Evolutionary conservation across 2,329 filamentous ascomycete species (phyloP), one percentile per base, ranked within the genome.

Genomic region (Phyllachora maydis): DNA sequence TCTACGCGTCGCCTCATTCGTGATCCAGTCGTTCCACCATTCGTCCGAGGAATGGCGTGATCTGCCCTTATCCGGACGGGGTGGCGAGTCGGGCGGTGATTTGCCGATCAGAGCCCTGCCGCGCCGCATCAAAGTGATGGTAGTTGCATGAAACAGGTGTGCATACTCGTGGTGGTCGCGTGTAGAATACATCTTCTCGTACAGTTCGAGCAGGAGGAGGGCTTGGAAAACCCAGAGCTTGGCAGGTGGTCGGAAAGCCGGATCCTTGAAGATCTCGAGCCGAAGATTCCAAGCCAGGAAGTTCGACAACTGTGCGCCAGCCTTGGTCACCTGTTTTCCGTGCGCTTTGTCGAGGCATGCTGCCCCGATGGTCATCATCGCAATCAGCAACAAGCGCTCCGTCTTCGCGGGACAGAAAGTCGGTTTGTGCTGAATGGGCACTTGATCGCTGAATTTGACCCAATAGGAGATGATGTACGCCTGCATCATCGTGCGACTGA

Each of bases 121-220:
- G 36, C 88, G 67, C 17, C 88, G 73, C 85, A 98, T 95, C 28
- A 95, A 54, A 0, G 83, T 92, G 32, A 98, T 69, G 0, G 83
- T 93, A 0, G 85, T 93, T 9, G 85, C 85, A 42, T 98, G 88
- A 39, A 95, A 85, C 21, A 95, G 92, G 37, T 95, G 85, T 2
- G 85, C 85, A 33, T 88, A 65, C 47, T 98, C 88, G 45, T 98
- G 88, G 16, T 95, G 55, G 28, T 79, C 73, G 32, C 83, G 65
- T 1, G 85, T 92, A 18, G 82, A 88, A 45, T 85, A 95, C 76
- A 92, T 88, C 56, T 98, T 98, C 51, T 98, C 88, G 38, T 91
- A 95, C 1, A 92, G 54, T 43, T 98, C 88, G 8, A 95, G 59
- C 4, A 95, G 59, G 4, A 95, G 56, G 24, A 95, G 52, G 2